These are phyloP conservation scores for Geranium brycei DNA, from an alignment of 345 rosid species.

Conservation along the genomic window DNA sequence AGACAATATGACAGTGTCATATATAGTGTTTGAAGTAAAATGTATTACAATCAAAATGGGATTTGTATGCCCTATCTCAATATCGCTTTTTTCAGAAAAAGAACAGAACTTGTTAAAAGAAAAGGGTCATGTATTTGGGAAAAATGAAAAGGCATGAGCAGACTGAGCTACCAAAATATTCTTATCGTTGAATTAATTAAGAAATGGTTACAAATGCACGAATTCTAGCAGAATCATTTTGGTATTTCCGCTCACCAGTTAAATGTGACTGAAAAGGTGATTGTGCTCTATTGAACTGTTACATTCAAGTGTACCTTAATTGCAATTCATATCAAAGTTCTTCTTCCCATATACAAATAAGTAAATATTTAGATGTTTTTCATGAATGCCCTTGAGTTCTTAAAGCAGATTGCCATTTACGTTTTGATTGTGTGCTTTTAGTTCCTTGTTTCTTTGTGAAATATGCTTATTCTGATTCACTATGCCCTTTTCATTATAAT, in stretches of 20 bases:
- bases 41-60: neutral
- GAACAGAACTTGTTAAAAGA: neutral
- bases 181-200: neutral
- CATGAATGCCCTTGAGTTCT: too few relatives aligned
- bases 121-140: neutral
- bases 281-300: neutral
- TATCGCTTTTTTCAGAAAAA: too few relatives aligned
- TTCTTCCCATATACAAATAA: neutral
- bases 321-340: neutral
- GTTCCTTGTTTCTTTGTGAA: neutral
- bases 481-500: neutral
- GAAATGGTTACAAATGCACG: neutral
- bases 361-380: neutral
- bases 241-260: neutral
- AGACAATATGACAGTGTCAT: too few relatives aligned
- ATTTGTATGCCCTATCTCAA: neutral
- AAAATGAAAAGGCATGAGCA: neutral
- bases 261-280: neutral
- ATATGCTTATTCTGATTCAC: neutral
- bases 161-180: neutral
- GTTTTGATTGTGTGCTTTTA: neutral
- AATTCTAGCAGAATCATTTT: neutral
- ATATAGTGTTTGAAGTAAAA: too few relatives aligned
- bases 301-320: neutral
- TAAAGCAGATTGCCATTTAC: too few relatives aligned